Evolutionary conservation across 2,329 filamentous ascomycete species (phyloP), one percentile per base, ranked within the genome.

Genomic region (Colletotrichum truncatum): DNA sequence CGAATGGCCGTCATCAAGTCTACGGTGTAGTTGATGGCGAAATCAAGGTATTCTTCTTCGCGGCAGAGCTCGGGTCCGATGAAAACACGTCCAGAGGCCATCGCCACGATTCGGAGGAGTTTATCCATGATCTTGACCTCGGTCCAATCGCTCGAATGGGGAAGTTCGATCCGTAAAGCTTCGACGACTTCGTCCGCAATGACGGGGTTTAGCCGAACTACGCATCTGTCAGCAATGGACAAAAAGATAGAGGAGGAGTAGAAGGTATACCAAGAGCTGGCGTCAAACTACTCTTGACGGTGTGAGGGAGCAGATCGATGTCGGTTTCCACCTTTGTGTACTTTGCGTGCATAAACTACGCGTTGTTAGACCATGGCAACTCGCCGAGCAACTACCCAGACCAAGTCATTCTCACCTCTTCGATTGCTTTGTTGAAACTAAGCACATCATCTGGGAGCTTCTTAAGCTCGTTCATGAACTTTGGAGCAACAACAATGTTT

Each of bases 11-110:
- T 70, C 68, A 82, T 76, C 4, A 84, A 59, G 21, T 82, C 78
- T 14, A 81, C 56, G 7, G 83, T 84, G 70, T 82, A 85, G 68
- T 81, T 80, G 63, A 84, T 82, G n/a, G 80, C 77, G 5, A 79
- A 75, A 38, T 84, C 76, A 3, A 85, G 70, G 69, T 84, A 85
- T 25, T 76, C 73, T 38, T 82, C 80, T 4, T 76, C 70, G 30
- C 78, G 80, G 67, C 80, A 82, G 1, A 84, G 75, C 54, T 84
- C 81, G 1, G 80, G 71, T 5, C 83, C 83, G 26, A 85, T 75
- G 54, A 85, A 85, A 26, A 85, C 72, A 10, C 80, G 75, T 3
- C 83, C 83, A 0, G 81, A 83, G 0, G 81, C 77, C 64, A 79
- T 79, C 51, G 80, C 81, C 1, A 86, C 78, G 38, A 85, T 78